These are phyloP conservation scores for Cokeromyces recurvatus DNA, from an alignment of 371 early-diverging fungal species.

Conservation along the genomic window DNA sequence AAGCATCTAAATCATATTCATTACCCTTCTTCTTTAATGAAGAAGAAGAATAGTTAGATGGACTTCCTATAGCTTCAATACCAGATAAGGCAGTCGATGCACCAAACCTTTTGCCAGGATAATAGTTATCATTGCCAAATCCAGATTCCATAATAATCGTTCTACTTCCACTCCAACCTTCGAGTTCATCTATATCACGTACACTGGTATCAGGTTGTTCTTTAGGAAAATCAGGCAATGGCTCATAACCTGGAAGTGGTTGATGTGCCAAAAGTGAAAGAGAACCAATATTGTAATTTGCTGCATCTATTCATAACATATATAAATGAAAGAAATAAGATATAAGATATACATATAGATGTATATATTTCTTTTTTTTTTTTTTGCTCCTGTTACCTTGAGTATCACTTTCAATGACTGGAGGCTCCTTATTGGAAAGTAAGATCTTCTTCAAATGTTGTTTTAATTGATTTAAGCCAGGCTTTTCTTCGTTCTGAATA, in stretches of 20 bases:
- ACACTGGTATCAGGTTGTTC: conserved; percentile 65
- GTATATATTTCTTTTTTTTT: background rate
- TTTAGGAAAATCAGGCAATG: conserved; percentile 81
- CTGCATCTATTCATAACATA: conserved; percentile 29
- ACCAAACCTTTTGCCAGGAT: conserved; percentile 24
- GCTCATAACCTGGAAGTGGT: conserved; percentile 70
- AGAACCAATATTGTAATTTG: conserved; percentile 73
- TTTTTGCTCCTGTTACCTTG: conserved; percentile 14
- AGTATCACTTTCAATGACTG: conserved; percentile 37
- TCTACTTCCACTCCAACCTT: conserved; percentile 44
- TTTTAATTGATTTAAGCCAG: conserved; percentile 36
- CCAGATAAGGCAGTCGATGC: conserved; percentile 41
- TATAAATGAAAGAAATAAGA: background rate
- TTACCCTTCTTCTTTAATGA: conserved; percentile 33
- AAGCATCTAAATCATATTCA: conserved; percentile 59
- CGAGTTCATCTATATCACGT: conserved; percentile 50
- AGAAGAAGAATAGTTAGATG: conserved; percentile 28
- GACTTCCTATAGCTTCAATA: conserved; percentile 36
- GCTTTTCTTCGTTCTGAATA: conserved; percentile 26
- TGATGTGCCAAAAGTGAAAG: conserved; percentile 76
- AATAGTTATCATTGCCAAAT: conserved; percentile 52
- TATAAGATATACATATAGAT: background rate
- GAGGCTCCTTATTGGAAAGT: conserved; percentile 48
- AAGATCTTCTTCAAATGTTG: conserved; percentile 45
- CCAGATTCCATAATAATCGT: conserved; percentile 43